A percentile compares a stretch with the other conserved stretches of the same genome.
Conservation (phyloP, 2,329 filamentous ascomycete genomes). For the Rhynchosporium agropyri region DNA sequence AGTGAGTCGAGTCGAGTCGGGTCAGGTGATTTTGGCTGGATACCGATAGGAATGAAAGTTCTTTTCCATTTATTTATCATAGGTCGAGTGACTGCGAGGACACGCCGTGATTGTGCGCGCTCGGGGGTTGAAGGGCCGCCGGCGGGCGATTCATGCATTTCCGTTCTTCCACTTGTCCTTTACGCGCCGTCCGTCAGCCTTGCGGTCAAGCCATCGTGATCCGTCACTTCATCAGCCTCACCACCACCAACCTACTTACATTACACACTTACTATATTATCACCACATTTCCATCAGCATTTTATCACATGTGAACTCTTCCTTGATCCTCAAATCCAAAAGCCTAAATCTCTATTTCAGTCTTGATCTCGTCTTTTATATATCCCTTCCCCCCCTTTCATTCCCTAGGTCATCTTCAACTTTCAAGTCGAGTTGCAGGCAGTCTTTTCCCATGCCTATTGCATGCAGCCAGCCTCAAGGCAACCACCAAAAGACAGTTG, state of each 20-base stretch:
- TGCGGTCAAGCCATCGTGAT: neutral
- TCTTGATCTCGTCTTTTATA: no score
- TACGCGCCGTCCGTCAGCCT: slow-evolving; percentile 13
- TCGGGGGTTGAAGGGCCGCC: neutral
- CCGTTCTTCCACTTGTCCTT: neutral
- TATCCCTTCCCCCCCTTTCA: no score
- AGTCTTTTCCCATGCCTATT: neutral
- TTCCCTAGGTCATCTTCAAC: no score
- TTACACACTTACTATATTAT: neutral
- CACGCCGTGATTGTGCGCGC: neutral
- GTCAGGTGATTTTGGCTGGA: neutral
- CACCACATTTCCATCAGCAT: neutral
- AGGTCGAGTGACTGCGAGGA: neutral
- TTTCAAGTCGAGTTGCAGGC: no score
- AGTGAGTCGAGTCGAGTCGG: no score
- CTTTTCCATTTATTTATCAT: no score
- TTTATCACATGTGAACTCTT: neutral
- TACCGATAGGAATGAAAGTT: neutral
- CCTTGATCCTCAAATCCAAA: no score
- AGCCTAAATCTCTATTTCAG: no score
- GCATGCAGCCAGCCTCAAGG: neutral
- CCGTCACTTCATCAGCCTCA: slow-evolving; percentile 11
- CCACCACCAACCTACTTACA: neutral
- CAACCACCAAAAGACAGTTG: slow-evolving; percentile 23
- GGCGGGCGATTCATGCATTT: neutral